Percentiles rank a stretch among this genome's conserved stretches.
These are phyloP conservation scores for Saturnispora zaruensis DNA, from an alignment of 805 yeast genomes.

Conservation along the genomic window DNA sequence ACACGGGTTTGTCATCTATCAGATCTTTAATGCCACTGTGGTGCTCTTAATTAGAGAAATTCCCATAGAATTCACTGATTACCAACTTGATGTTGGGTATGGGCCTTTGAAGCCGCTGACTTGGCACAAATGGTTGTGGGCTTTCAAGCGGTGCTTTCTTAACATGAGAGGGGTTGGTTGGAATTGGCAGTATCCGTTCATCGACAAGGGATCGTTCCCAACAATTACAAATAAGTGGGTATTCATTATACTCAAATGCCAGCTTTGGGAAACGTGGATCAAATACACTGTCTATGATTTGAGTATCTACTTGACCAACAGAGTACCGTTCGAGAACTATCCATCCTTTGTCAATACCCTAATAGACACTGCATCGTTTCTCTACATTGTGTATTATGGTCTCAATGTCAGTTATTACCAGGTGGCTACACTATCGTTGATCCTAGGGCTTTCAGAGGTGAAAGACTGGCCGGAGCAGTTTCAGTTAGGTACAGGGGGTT, in stretches of 20 bases:
- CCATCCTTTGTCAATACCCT: neutral
- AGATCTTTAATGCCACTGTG: constrained; percentile 1
- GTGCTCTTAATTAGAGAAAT: constrained; percentile 1
- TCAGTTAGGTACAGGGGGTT: constrained; percentile 5
- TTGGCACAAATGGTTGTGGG: constrained; percentile 8
- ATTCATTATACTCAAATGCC: constrained; percentile 8
- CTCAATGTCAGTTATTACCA: constrained; percentile 8
- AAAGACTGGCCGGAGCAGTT: constrained; percentile 13
- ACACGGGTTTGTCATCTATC: constrained; percentile 2
- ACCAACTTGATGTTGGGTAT: neutral
- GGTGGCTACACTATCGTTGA: constrained; percentile 4
- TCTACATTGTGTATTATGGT: constrained; percentile 7
- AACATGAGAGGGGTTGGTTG: constrained; percentile 14
- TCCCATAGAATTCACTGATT: constrained; percentile 9
- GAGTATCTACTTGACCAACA: neutral
- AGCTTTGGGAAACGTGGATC: constrained; percentile 3
- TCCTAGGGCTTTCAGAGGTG: constrained; percentile 1
- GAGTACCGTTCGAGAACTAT: neutral
- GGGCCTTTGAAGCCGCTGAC: constrained; percentile 4
- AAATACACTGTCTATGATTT: constrained; percentile 11
- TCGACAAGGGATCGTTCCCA: neutral
- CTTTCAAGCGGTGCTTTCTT: constrained; percentile 7
- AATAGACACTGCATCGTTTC: neutral
- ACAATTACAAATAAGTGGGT: constrained; percentile 5
- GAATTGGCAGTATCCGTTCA: constrained; percentile 9